A percentile compares a stretch with the other conserved stretches of the same genome.
Evolutionary conservation across 495 filamentous ascomycete species (phyloP).

Genomic region (Hypomontagnella monticulosa): DNA sequence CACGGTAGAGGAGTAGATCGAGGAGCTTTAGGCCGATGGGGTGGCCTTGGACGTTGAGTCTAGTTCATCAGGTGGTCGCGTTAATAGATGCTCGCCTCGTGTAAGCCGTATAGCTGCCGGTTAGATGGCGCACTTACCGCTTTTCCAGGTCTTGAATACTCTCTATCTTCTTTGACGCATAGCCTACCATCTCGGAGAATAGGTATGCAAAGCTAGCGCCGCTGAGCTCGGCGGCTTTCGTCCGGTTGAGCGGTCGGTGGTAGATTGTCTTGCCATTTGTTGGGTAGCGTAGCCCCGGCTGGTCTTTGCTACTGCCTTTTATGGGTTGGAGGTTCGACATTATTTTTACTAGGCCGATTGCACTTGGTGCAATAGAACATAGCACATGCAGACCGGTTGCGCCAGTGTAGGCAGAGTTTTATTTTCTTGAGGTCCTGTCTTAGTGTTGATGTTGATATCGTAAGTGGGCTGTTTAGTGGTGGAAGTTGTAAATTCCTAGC

Average conservation of each 20-base stretch:
- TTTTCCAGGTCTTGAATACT: constrained; percentile 94
- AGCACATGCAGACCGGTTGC: background rate
- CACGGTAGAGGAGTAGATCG: constrained; percentile 89
- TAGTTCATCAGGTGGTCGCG: constrained; percentile 45
- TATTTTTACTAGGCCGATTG: constrained; percentile 1
- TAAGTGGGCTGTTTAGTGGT: no score
- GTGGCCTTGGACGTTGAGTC: constrained; percentile 94
- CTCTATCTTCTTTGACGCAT: constrained; percentile 89
- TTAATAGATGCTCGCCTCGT: background rate
- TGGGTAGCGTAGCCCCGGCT: constrained; percentile 86
- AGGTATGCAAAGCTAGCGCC: constrained; percentile 94
- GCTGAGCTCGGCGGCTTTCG: constrained; percentile 84
- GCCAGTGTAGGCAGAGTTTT: background rate
- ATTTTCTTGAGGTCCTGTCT: background rate
- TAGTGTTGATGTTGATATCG: no score
- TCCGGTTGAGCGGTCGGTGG: constrained; percentile 91
- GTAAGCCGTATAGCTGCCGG: background rate
- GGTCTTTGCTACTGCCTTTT: constrained; percentile 51
- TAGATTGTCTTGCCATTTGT: constrained; percentile 97
- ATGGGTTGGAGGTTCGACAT: constrained; percentile 53
- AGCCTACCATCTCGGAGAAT: constrained; percentile 96
- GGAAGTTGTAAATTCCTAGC: no score
- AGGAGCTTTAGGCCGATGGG: constrained; percentile 93
- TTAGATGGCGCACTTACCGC: constrained; percentile 66
- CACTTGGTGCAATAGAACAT: background rate